A percentile compares a stretch with the other conserved stretches of the same genome.
Evolutionary conservation across 2,329 filamentous ascomycete species (phyloP).

Genomic region (Claviceps maximensis): DNA sequence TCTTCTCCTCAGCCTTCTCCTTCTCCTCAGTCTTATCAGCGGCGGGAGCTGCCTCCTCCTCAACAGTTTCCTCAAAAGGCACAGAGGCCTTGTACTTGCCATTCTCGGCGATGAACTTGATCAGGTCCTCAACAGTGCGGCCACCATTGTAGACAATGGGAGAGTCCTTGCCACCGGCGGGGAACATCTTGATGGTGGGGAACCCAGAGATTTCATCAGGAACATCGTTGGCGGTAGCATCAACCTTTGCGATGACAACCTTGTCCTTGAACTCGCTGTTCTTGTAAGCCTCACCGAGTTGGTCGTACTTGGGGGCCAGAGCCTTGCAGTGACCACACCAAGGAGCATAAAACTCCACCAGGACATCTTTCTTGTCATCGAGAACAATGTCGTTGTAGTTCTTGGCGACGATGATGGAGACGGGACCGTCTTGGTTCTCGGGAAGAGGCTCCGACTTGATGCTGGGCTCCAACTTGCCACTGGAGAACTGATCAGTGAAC

Average conservation of each 20-base stretch:
- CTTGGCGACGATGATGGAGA: slow-evolving; percentile 81
- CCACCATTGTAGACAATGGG: slow-evolving; percentile 79
- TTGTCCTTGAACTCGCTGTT: slow-evolving; percentile 67
- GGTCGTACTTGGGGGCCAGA: slow-evolving; percentile 91
- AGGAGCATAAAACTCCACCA: slow-evolving; percentile 96
- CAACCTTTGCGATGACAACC: slow-evolving; percentile 92
- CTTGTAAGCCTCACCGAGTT: slow-evolving; percentile 68
- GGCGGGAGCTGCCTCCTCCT: slow-evolving; percentile 41
- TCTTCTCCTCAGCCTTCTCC: slow-evolving; percentile 28
- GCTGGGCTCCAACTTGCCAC: slow-evolving; percentile 84
- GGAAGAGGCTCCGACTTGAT: slow-evolving; percentile 98
- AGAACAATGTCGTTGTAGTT: slow-evolving; percentile 87
- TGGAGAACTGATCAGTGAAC: slow-evolving; percentile 76
- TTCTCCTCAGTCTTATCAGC: slow-evolving; percentile 34
- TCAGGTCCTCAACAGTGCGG: slow-evolving; percentile 82
- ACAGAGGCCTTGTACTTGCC: slow-evolving; percentile 76
- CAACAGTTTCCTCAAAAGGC: slow-evolving; percentile 39
- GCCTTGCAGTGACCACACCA: slow-evolving; percentile 99
- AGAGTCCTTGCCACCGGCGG: slow-evolving; percentile 73
- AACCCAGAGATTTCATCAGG: slow-evolving; percentile 95
- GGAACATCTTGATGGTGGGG: slow-evolving; percentile 98
- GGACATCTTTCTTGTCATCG: slow-evolving; percentile 89
- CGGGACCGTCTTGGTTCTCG: slow-evolving; percentile 81
- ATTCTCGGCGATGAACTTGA: slow-evolving; percentile 87
- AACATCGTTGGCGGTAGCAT: slow-evolving; percentile 91